Evolutionary conservation across 257 asterid genomes (phyloP), one percentile per base, ranked within the genome.

Genomic region (Echites panduratus): DNA sequence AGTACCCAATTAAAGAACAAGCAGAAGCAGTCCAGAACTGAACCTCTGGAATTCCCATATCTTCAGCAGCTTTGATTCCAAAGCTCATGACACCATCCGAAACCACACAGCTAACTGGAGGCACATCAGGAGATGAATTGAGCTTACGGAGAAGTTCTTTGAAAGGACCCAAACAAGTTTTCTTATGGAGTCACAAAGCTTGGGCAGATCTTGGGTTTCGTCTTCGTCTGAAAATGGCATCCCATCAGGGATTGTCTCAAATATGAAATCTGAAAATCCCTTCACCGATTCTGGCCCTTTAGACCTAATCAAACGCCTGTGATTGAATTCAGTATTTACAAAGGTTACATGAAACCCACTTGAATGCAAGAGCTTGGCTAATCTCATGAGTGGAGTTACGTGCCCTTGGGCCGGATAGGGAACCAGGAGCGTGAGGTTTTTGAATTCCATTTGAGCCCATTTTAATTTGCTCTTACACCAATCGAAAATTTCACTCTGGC

Each of bases 331-430:
- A 0, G 88, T 84, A 85, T 79, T 83, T 74, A 85, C 89, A 66
- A 85, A 76, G 38, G 92, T 85, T 29, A 87, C 67, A 73, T 78
- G 76, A 70, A 85, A 83, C 62, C 87, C 88, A 57, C 69, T 77
- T 52, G 83, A 63, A 65, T 85, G 87, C 9, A 85, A 79, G 29
- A 85, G 83, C 78, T 82, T 83, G 74, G 79, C 85, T 0, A 87
- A 80, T 20, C 70, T 71, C 92, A 87, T 87, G 66, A 80, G 38
- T 5, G 89, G 89, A 54, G 9, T 82, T 0, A 87, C 77, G 69
- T 87, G 92, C 70, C 92, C 92, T 74, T 87, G 92, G 9, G 87
- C 9, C 32, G 92, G 89, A 66, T 62, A 83, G 7, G 89, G 89
- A 24, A 87, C 84, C 2, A 84, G 12, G 1, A 84, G 71, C 85